Conservation (phyloP, 108 stramenopile genomes). For the Ochromonas danica region DNA sequence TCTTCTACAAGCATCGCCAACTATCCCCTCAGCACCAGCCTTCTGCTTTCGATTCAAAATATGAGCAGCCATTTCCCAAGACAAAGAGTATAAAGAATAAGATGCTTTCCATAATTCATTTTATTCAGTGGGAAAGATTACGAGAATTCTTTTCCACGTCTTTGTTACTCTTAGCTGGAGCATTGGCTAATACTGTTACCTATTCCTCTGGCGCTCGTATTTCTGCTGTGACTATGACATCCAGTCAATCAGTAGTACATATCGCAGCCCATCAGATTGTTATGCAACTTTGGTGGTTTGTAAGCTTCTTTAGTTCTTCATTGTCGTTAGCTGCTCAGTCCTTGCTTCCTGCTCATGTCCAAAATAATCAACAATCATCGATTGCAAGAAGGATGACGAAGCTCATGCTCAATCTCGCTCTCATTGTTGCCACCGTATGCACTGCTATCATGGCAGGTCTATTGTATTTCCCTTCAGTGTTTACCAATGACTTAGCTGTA, state of each 20-base stretch:
- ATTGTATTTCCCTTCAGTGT: not conserved
- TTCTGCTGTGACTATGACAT: not conserved
- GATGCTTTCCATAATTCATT: no score
- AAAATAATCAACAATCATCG: not conserved
- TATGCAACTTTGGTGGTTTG: not conserved
- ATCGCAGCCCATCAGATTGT: not conserved
- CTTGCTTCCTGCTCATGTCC: not conserved
- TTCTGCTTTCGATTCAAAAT: no score
- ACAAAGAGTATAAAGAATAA: no score
- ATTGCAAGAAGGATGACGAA: no score
- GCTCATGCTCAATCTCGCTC: no score
- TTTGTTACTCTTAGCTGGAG: not conserved
- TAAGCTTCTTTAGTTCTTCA: not conserved
- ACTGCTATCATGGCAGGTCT: no score
- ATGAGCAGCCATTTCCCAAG: no score
- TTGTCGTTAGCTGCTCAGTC: not conserved
- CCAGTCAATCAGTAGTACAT: not conserved
- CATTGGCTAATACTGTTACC: not conserved
- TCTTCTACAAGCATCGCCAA: no score
- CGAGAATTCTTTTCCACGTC: not conserved
- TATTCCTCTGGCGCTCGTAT: not conserved
- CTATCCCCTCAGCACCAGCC: no score
- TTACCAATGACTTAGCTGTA: not conserved
- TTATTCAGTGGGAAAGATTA: not conserved
- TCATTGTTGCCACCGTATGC: no score